Evolutionary conservation across 208 protist genomes (phyloP), one percentile per base, ranked within the genome.

Genomic region (Trypanosoma theileri): DNA sequence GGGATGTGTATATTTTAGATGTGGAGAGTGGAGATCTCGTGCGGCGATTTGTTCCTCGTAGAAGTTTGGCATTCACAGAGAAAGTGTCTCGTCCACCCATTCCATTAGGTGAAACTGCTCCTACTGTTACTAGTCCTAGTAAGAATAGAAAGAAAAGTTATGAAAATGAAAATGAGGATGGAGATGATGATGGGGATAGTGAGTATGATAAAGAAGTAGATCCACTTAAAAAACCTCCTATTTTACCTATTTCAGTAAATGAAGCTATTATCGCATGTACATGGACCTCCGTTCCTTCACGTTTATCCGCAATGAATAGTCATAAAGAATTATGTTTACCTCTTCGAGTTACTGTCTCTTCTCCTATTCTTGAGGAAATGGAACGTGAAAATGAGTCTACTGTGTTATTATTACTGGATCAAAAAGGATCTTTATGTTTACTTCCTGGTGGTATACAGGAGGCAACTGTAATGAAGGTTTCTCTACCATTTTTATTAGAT

Each of bases 11-110:
- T 35, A 51, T 92, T 6, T 59, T 92, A 8, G 89, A 95, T 51
- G 86, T 95, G 3, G 86, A 95, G 66, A 75, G 77, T 26, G 85
- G 82, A 14, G 75, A 81, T 22, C 59, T 95, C 22, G 76, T 84
- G 26, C 79, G 89, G 7, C 77, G 79, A 6, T 78, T 95, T 60
- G 59, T 77, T 10, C 79, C 86, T 6, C 67, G 61, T 0, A 42
- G 6, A 48, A 53, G 42, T 48, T 24, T 59, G 4, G 51, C 26
- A 19, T 46, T 56, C 10, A 40, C 35, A 58, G 19, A 12, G 3
- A 50, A 35, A 12, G 59, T 50, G 16, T 48, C 52, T 58, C 51
- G 12, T 28, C 13, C 41, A 57, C 10, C 59, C 35, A 17, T n/a
- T n/a, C n/a, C n/a, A n/a, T n/a, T n/a, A n/a, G n/a, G n/a, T n/a